Evolutionary conservation across 352 stramenopile species (phyloP), one percentile per base, ranked within the genome.

Genomic region (Phytophthora colocasiae): DNA sequence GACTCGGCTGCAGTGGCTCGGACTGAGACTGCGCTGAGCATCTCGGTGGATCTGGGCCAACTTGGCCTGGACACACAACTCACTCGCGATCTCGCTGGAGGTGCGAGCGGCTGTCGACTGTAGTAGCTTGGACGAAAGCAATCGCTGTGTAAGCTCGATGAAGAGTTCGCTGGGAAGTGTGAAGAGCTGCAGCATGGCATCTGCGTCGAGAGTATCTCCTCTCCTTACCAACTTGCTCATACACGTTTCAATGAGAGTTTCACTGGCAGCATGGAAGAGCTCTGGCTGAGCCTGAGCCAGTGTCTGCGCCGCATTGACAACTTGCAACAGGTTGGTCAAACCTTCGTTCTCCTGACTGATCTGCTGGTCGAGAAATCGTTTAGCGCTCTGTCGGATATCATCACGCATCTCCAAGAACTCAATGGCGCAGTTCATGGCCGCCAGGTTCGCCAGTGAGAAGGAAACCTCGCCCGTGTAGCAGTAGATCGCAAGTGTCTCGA

Each of bases 401-500:
- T 77, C 54, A 6, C 76, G 73, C 75, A 89, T 79, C 63, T 87
- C 75, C 27, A 89, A 55, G 43, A 75, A 74, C 48, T 81, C 60
- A 17, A 81, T 75, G 19, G 58, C 78, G 41, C 62, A 73, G 52
- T 75, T 72, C 46, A 83, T 63, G 10, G 58, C 58, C 5, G 78
- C 73, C 15, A 79, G 40, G 10, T 67, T 72, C 4, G 64, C 46
- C 15, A 73, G 31, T 4, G 67, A 69, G 22, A 85, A 76, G 44
- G 54, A 46, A 26, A 85, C 64, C 44, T 87, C 75, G 7, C 80
- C 79, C 14, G 81, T 85, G 67, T 92, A 92, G 53, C 68, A 75
- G 69, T 87, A 91, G 54, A 91, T 85, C 55, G 74, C 85, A n/a
- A 89, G 50, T n/a, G 55, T 63, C 57, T 92, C 84, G 66, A 92